Evolutionary conservation across 1,284 basidiomycete species (phyloP).

Genomic region (Papiliotrema flavescens): DNA sequence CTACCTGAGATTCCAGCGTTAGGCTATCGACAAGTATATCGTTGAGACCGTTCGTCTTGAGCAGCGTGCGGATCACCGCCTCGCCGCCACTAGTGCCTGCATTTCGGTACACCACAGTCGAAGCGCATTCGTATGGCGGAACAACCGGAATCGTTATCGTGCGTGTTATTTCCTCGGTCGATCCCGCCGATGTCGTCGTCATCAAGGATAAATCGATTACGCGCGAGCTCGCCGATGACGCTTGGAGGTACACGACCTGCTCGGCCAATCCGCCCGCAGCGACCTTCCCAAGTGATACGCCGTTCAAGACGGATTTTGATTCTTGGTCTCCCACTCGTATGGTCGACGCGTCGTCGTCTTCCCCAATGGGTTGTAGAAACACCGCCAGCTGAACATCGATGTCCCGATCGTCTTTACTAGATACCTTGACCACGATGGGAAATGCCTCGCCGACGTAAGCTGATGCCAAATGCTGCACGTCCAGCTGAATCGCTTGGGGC

Average conservation of each 20-base stretch:
- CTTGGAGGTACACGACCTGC: slow-evolving; percentile 14
- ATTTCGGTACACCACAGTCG: slow-evolving; percentile 16
- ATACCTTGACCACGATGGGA: slow-evolving; percentile 63
- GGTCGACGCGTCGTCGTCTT: slow-evolving; percentile 62
- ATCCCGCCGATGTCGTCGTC: slow-evolving; percentile 8
- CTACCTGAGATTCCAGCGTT: not conserved
- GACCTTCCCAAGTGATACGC: slow-evolving; percentile 24
- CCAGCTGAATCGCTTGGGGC: slow-evolving; percentile 59
- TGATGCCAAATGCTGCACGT: slow-evolving; percentile 58
- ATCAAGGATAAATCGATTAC: slow-evolving; percentile 29
- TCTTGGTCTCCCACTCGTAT: slow-evolving; percentile 15
- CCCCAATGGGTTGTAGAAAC: slow-evolving; percentile 66
- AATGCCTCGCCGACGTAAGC: slow-evolving; percentile 75
- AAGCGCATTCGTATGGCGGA: slow-evolving; percentile 24
- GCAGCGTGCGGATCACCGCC: not conserved
- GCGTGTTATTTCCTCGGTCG: slow-evolving; percentile 20
- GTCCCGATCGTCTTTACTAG: slow-evolving; percentile 63
- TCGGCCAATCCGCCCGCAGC: slow-evolving; percentile 8
- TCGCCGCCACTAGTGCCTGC: slow-evolving; percentile 1
- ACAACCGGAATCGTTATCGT: slow-evolving; percentile 31
- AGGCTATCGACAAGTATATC: not conserved
- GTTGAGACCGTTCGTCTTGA: slow-evolving; percentile 8
- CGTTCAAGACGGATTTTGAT: slow-evolving; percentile 19
- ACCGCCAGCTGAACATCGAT: slow-evolving; percentile 68
- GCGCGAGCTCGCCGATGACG: slow-evolving; percentile 15